phyloP scores from a whole-genome alignment of 768 basidiomycete genomes.

The Lentinus tigrinus region DNA sequence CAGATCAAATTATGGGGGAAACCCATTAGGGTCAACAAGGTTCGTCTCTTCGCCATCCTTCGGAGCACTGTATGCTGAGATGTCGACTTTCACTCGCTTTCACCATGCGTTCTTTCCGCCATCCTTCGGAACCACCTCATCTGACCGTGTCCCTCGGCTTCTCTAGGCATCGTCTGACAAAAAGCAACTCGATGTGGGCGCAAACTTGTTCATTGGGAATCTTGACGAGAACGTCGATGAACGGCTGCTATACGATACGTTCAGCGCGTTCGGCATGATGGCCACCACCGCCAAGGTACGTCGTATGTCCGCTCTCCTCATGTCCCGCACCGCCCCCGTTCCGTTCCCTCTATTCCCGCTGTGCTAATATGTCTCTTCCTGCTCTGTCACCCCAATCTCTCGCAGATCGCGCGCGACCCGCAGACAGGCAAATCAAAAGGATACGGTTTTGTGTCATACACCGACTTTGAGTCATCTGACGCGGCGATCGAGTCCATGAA shows the following conservation, averaged over 20 bases:
- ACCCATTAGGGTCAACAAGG: slow-evolving; percentile 98
- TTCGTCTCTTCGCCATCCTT: slow-evolving; percentile 36
- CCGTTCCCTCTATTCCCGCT: neutral
- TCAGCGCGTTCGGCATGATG: slow-evolving; percentile 92
- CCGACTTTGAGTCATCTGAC: slow-evolving; percentile 96
- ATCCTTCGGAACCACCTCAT: neutral
- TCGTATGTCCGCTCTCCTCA: slow-evolving; percentile 17
- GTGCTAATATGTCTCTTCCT: neutral
- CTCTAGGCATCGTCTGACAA: slow-evolving; percentile 93
- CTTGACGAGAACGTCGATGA: slow-evolving; percentile 96
- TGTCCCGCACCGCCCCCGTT: neutral
- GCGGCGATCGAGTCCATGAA: slow-evolving; percentile 97
- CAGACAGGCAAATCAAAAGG: slow-evolving; percentile 86
- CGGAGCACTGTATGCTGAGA: neutral
- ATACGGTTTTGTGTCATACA: slow-evolving; percentile 96
- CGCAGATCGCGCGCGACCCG: slow-evolving; percentile 89
- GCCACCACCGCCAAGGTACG: slow-evolving; percentile 85
- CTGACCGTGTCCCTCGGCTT: slow-evolving; percentile 6
- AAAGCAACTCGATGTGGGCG: slow-evolving; percentile 96
- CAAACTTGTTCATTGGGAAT: slow-evolving; percentile 95
- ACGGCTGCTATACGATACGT: slow-evolving; percentile 88
- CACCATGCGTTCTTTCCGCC: slow-evolving; percentile 16
- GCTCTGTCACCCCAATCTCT: neutral
- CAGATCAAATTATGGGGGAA: slow-evolving; percentile 99
- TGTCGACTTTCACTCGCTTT: neutral